A percentile compares a stretch with the other conserved stretches of the same genome.
Evolutionary conservation across 768 basidiomycete species (phyloP).

Genomic region (Mrakia gelida): DNA sequence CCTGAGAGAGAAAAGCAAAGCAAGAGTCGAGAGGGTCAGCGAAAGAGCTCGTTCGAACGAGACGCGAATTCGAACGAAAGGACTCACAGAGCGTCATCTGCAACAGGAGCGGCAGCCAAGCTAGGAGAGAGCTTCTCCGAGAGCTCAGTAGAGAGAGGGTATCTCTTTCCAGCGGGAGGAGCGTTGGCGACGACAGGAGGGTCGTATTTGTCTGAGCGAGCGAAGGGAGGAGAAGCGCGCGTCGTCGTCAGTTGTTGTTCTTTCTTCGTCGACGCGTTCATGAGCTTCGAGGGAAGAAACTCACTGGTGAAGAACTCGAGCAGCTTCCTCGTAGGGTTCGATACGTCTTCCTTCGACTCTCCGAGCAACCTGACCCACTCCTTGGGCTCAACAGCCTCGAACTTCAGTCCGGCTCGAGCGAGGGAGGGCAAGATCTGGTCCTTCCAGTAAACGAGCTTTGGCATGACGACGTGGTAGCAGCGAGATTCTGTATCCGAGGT

Average conservation of each 20-base stretch:
- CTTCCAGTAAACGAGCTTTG: slow-evolving; percentile 42
- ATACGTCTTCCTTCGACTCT: slow-evolving; percentile 44
- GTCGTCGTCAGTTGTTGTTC: not conserved
- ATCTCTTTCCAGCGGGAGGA: not conserved
- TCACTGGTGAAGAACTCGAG: slow-evolving; percentile 37
- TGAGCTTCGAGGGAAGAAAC: not conserved
- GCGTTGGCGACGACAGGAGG: slow-evolving; percentile 36
- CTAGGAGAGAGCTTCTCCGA: slow-evolving; percentile 38
- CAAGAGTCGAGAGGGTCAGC: not conserved
- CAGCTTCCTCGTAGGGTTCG: slow-evolving; percentile 51
- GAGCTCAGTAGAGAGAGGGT: not conserved
- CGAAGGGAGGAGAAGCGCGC: not conserved
- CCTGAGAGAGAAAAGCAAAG: not conserved
- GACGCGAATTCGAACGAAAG: not conserved
- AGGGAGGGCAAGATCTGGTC: slow-evolving; percentile 48
- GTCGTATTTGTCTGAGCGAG: slow-evolving; percentile 45
- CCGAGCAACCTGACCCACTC: slow-evolving; percentile 48
- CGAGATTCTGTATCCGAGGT: slow-evolving; percentile 46
- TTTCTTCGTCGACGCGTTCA: not conserved
- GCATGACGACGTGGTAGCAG: slow-evolving; percentile 22
- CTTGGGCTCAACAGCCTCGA: slow-evolving; percentile 45
- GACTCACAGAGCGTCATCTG: not conserved
- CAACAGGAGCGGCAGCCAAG: not conserved
- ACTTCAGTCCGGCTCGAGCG: slow-evolving; percentile 45
- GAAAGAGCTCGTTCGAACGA: too few relatives aligned